A percentile compares a stretch with the other conserved stretches of the same genome.
These are phyloP conservation scores for Neurospora terricola DNA, from an alignment of 495 filamentous ascomycete species.

Conservation along the genomic window DNA sequence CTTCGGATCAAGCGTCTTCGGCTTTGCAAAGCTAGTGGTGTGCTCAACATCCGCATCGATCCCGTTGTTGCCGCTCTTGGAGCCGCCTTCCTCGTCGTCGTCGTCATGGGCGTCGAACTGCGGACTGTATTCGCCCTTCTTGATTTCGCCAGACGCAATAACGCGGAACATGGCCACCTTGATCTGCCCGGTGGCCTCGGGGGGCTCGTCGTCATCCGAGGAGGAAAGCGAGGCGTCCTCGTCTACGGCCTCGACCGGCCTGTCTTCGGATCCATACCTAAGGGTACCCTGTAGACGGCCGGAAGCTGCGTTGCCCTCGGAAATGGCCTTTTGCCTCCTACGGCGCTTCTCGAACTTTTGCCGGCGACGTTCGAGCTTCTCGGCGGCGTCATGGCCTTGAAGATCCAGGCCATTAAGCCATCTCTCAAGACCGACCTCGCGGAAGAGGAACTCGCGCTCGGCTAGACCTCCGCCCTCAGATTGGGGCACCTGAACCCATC, in stretches of 20 bases:
- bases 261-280: slow-evolving; percentile 64
- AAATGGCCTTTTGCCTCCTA: slow-evolving; percentile 49
- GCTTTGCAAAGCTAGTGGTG: slow-evolving; percentile 97
- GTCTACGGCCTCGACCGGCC: slow-evolving; percentile 64
- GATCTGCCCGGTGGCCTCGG: slow-evolving; percentile 94
- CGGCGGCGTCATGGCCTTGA: slow-evolving; percentile 73
- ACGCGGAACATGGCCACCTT: slow-evolving; percentile 96
- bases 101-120: slow-evolving; percentile 97
- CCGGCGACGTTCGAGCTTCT: slow-evolving; percentile 76
- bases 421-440: slow-evolving; percentile 89
- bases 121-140: slow-evolving; percentile 92
- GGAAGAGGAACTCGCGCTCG: slow-evolving; percentile 94
- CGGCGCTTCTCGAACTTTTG: slow-evolving; percentile 83
- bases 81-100: slow-evolving; percentile 53
- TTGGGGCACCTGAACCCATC: slow-evolving; percentile 91
- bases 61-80: slow-evolving; percentile 28
- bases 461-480: slow-evolving; percentile 89
- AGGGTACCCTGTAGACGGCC: slow-evolving; percentile 45
- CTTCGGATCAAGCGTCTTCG: slow-evolving; percentile 93
- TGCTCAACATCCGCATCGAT: slow-evolving; percentile 74
- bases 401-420: slow-evolving; percentile 94
- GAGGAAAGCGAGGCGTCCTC: slow-evolving; percentile 64
- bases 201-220: slow-evolving; percentile 79
- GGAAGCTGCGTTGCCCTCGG: slow-evolving; percentile 35
- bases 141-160: slow-evolving; percentile 91